Conservation (phyloP, 345 rosid genomes). For the Viola odorata region DNA sequence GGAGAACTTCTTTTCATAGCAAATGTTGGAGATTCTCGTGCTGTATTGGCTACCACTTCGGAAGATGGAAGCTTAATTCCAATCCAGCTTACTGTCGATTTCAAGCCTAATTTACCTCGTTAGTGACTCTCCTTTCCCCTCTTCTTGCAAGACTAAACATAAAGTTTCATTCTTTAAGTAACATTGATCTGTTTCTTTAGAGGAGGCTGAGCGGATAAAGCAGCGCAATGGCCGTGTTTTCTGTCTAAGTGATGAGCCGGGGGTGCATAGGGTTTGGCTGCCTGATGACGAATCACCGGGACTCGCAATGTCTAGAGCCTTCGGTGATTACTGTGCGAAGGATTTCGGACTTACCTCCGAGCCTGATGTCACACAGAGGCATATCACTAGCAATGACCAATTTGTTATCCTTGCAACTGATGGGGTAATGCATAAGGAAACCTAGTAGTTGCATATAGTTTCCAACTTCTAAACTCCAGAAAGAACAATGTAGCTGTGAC, state of each 20-base stretch:
- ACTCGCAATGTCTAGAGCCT: conserved; percentile 95
- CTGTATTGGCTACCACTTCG: conserved; percentile 70
- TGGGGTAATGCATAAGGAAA: conserved; percentile 48
- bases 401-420: conserved; percentile 83
- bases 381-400: conserved; percentile 55
- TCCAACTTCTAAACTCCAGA: neutral
- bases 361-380: conserved; percentile 87
- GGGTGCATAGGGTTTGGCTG: conserved; percentile 88
- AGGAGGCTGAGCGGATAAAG: conserved; percentile 73
- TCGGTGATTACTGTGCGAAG: conserved; percentile 86
- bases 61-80: conserved; percentile 69
- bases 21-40: conserved; percentile 91
- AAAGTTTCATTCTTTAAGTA: conserved; percentile 2
- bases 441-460: neutral
- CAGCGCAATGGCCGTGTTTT: conserved; percentile 71
- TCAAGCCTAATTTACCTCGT: conserved; percentile 86
- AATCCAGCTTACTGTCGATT: conserved; percentile 80
- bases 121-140: conserved; percentile 25
- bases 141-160: neutral
- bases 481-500: too few relatives aligned
- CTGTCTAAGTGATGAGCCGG: conserved; percentile 77
- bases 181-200: conserved; percentile 24
- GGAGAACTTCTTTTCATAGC: conserved; percentile 65
- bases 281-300: conserved; percentile 75
- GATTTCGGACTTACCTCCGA: conserved; percentile 74